Evolutionary conservation across 1,284 basidiomycete genomes (phyloP).

Genomic region (Puccinia sorghi): DNA sequence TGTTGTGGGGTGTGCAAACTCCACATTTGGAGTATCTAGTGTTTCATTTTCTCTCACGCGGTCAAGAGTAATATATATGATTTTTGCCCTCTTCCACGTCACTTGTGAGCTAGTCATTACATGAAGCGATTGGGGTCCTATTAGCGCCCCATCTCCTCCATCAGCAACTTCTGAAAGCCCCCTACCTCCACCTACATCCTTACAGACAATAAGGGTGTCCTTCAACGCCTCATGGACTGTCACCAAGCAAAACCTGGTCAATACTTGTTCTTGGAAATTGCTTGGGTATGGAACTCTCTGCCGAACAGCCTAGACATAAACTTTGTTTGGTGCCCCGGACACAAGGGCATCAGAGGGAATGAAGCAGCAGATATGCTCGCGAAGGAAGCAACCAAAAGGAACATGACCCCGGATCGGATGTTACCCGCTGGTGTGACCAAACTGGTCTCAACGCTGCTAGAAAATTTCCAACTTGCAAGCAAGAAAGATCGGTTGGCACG

Average conservation of each 20-base stretch:
- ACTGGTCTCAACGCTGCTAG: too few relatives aligned
- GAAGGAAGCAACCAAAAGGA: not conserved
- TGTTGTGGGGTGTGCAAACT: too few relatives aligned
- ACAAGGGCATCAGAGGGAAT: not conserved
- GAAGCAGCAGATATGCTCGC: not conserved
- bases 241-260: not conserved
- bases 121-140: too few relatives aligned
- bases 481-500: too few relatives aligned
- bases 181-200: not conserved
- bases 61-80: too few relatives aligned
- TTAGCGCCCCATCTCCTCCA: too few relatives aligned
- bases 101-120: too few relatives aligned
- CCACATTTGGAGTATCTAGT: too few relatives aligned
- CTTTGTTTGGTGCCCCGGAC: slow-evolving; percentile 5
- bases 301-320: not conserved
- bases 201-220: not conserved
- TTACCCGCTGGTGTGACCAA: not conserved
- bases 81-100: too few relatives aligned
- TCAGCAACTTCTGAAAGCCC: too few relatives aligned
- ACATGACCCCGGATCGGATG: not conserved
- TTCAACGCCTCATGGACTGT: not conserved
- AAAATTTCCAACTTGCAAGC: too few relatives aligned
- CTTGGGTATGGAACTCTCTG: not conserved
- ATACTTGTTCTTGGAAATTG: not conserved
- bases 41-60: too few relatives aligned